Evolutionary conservation across 225 moss, liverwort and hornwort species (phyloP).

Genomic region (Physcomitrium patens): DNA sequence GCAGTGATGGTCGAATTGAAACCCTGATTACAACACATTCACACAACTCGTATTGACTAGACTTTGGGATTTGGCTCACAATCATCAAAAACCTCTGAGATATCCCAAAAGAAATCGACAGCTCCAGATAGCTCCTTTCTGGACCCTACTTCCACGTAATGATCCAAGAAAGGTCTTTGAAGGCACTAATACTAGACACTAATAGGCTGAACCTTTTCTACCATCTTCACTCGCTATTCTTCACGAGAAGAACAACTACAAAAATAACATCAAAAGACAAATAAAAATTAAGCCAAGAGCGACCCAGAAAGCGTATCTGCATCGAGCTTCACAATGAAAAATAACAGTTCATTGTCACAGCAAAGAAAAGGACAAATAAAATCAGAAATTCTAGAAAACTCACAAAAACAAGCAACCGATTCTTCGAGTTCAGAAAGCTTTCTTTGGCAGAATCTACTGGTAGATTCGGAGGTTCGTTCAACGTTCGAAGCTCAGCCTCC

Average conservation of each 20-base stretch:
- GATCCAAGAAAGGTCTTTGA: not conserved
- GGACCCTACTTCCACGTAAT: constrained; percentile 2
- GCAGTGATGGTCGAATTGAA: constrained; percentile 90
- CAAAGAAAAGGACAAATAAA: not conserved
- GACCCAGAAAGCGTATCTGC: constrained; percentile 14
- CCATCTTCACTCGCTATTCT: not conserved
- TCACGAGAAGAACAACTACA: constrained; percentile 18
- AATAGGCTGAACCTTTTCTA: not conserved
- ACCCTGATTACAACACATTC: constrained; percentile 39
- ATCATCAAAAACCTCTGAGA: constrained; percentile 6
- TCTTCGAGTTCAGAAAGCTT: constrained; percentile 62
- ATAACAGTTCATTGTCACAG: not conserved
- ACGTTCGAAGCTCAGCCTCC: constrained; percentile 90
- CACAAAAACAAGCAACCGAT: constrained; percentile 80
- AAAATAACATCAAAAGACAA: constrained; percentile 16
- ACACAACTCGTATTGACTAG: constrained; percentile 8
- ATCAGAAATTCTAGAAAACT: not conserved
- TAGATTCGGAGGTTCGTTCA: constrained; percentile 72
- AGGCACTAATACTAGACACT: not conserved
- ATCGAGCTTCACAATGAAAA: constrained; percentile 2
- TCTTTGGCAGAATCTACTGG: constrained; percentile 60
- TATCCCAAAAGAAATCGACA: constrained; percentile 13
- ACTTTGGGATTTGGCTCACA: not conserved
- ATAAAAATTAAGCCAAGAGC: not conserved
- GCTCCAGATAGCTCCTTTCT: constrained; percentile 3